Percentiles rank a stretch among this genome's conserved stretches.
Conservation (phyloP, 2,329 filamentous ascomycete species). For the Scopulariopsis brevicaulis region DNA sequence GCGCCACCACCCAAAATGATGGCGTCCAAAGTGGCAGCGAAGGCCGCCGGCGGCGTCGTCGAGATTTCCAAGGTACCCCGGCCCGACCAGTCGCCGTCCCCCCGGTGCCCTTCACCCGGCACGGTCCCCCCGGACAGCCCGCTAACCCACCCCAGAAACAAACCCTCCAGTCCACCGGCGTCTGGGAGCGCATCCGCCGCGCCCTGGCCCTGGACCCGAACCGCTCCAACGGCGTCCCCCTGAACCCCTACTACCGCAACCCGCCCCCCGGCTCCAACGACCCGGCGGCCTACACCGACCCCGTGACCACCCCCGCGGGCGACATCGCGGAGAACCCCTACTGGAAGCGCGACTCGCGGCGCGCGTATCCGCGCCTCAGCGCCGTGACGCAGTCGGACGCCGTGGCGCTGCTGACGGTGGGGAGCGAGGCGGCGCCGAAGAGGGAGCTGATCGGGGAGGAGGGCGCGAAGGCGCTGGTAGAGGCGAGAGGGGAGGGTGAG, state of each 20-base stretch:
- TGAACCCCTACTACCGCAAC: conserved; percentile 88
- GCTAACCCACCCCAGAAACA: conserved; percentile 62
- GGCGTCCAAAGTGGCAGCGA: conserved; percentile 49
- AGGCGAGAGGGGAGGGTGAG: conserved; percentile 58
- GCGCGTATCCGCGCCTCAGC: conserved; percentile 70
- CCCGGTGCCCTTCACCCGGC: not conserved
- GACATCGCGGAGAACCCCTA: conserved; percentile 25
- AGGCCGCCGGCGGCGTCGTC: conserved; percentile 41
- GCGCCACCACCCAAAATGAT: conserved; percentile 27
- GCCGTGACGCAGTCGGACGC: conserved; percentile 76
- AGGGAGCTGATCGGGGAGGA: conserved; percentile 63
- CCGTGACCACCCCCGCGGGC: conserved; percentile 42
- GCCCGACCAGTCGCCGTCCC: not conserved
- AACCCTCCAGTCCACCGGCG: conserved; percentile 76
- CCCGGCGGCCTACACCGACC: conserved; percentile 23
- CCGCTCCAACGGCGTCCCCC: conserved; percentile 81
- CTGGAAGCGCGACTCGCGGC: conserved; percentile 85
- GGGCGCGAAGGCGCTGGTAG: conserved; percentile 55
- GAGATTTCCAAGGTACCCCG: conserved; percentile 45
- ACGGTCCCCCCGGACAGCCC: not conserved
- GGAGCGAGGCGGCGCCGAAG: conserved; percentile 71
- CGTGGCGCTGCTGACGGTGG: conserved; percentile 74
- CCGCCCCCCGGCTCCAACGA: conserved; percentile 44
- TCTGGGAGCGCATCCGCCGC: conserved; percentile 78
- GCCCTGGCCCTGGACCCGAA: conserved; percentile 71